Evolutionary conservation across 768 basidiomycete species (phyloP), one percentile per base, ranked within the genome.

Genomic region (Suillus ampliporus): DNA sequence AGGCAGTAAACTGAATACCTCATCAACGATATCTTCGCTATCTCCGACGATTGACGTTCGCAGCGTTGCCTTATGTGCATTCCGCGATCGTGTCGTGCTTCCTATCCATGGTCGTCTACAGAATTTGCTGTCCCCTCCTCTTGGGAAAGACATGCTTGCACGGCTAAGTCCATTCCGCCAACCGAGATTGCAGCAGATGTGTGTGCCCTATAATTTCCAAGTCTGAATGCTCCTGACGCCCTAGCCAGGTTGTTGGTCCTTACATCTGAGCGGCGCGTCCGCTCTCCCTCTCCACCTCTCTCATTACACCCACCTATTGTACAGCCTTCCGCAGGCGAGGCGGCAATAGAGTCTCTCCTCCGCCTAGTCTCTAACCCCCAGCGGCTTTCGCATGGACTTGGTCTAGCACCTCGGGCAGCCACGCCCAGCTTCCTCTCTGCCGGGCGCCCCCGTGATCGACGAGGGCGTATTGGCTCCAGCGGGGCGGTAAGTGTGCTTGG

Each of bases 181-280:
- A 60, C 89, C 91, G 19, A 84, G 90, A 26, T 74, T 94, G 23
- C 91, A 92, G 65, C 92, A 94, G 74, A 94, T 94, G 92, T 91
- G 68, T 54, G 85, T 67, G 7, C 35, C 8, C 52, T 9, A n/a
- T 68, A 15, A 47, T 37, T 23, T n/a, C 47, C 15, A 13, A 44
- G 17, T 38, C 23, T 10, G 19, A 28, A 41, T 31, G 5, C 23
- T 28, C 34, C 11, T 69, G 37, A 67, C 50, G 63, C 6, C 38
- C 15, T 38, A 19, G 9, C 58, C 64, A 91, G 89, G 89, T 78
- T 92, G 21, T 87, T 92, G 28, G 89, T 93, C 8, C 82, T 93
- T 5, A 84, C 87, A 31, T 89, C 91, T 2, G 89, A 91, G 71
- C 82, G 87, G n/a, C 83, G 83, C 41, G 80, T 68, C 44, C 79